Conservation (phyloP, 306 rosid species). For the Gastrolobium villosum region DNA sequence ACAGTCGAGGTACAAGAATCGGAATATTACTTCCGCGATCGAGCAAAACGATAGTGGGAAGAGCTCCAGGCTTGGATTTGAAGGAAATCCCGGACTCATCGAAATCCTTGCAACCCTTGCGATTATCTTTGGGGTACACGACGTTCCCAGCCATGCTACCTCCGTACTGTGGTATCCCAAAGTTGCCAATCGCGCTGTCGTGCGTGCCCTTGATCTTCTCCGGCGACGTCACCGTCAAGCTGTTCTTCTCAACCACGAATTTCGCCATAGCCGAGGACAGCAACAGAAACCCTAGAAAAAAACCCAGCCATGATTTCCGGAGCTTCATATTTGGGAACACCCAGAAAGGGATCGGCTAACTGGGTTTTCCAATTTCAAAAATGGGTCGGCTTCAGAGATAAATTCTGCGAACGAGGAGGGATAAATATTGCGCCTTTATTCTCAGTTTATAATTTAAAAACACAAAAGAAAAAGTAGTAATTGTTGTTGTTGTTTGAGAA, state of each 20-base stretch:
- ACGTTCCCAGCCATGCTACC: slow-evolving; percentile 98
- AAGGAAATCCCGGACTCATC: slow-evolving; percentile 77
- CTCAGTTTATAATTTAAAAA: neutral
- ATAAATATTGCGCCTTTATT: slow-evolving; percentile 38
- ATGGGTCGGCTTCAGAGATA: slow-evolving; percentile 46
- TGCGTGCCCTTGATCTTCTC: slow-evolving; percentile 79
- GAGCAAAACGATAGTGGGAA: slow-evolving; percentile 87
- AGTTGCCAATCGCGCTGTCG: slow-evolving; percentile 98
- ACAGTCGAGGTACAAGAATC: slow-evolving; percentile 8
- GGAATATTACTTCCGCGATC: slow-evolving; percentile 90
- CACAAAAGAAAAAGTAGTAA: neutral
- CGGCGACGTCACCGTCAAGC: slow-evolving; percentile 92
- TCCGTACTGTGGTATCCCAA: slow-evolving; percentile 98
- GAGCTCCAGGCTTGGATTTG: slow-evolving; percentile 83
- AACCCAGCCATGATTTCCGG: slow-evolving; percentile 55
- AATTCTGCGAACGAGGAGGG: neutral
- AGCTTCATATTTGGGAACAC: slow-evolving; percentile 65
- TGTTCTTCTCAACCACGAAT: slow-evolving; percentile 98
- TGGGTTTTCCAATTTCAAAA: slow-evolving; percentile 34
- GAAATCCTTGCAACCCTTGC: slow-evolving; percentile 85
- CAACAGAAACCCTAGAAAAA: slow-evolving; percentile 77
- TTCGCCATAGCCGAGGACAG: slow-evolving; percentile 63
- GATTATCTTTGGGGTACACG: slow-evolving; percentile 83
- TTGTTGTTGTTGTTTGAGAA: slow-evolving; percentile 18
- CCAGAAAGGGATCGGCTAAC: slow-evolving; percentile 30